These are phyloP conservation scores for Physaria fendleri DNA, from an alignment of 345 rosid genomes.

Conservation along the genomic window DNA sequence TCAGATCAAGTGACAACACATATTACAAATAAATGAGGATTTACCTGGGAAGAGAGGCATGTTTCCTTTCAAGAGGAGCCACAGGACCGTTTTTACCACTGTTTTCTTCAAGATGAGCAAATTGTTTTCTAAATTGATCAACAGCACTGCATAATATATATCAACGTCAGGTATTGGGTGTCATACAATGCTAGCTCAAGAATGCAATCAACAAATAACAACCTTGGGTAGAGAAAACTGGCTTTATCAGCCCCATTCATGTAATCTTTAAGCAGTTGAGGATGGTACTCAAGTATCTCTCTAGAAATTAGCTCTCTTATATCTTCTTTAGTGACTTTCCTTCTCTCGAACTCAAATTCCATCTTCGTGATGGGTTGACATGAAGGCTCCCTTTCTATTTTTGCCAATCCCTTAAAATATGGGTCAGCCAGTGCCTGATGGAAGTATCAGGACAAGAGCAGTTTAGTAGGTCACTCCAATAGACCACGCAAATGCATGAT, in stretches of 20 bases:
- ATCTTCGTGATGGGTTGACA: constrained; percentile 90
- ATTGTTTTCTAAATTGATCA: constrained; percentile 89
- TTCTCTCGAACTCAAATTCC: constrained; percentile 96
- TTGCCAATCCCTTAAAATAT: constrained; percentile 83
- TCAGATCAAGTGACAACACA: background rate
- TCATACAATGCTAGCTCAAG: background rate
- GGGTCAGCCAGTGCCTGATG: constrained; percentile 81
- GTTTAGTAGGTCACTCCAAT: background rate
- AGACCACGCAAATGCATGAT: background rate
- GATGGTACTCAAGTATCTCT: constrained; percentile 92
- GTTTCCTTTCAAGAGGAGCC: constrained; percentile 77
- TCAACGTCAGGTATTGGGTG: constrained; percentile 7
- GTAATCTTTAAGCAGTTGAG: constrained; percentile 79
- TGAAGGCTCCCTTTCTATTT: constrained; percentile 90
- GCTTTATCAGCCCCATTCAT: constrained; percentile 82
- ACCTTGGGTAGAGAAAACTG: constrained; percentile 95
- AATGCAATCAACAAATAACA: constrained; percentile 3
- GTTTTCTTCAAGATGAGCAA: constrained; percentile 86
- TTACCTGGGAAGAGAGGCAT: constrained; percentile 85
- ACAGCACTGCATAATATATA: constrained; percentile 56
- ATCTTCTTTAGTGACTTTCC: constrained; percentile 88
- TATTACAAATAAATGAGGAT: background rate
- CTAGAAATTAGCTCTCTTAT: constrained; percentile 76
- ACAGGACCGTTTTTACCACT: constrained; percentile 63
- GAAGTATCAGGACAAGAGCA: constrained; percentile 11